Evolutionary conservation across 371 early-diverging fungal species (phyloP).

Genomic region (Apophysomyces elegans): DNA sequence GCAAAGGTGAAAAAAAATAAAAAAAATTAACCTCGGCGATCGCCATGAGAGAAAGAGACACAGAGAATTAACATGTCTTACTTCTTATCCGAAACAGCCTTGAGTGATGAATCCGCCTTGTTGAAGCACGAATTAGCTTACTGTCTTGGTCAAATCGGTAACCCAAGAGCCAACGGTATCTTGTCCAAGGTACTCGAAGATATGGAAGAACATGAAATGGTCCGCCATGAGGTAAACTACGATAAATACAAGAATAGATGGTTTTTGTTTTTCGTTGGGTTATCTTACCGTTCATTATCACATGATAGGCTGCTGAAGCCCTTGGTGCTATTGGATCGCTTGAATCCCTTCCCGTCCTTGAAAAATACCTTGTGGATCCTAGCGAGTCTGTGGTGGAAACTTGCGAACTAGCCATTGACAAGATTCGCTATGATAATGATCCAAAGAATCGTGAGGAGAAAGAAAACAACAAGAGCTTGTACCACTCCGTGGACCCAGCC

Average conservation of each 20-base stretch:
- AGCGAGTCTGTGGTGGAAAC: conserved; percentile 88
- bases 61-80: not conserved
- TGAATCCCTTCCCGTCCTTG: conserved; percentile 69
- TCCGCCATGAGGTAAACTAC: conserved; percentile 90
- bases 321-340: conserved; percentile 91
- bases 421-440: conserved; percentile 77
- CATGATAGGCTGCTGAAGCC: conserved; percentile 91
- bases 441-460: conserved; percentile 48
- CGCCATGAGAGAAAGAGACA: not conserved
- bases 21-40: not conserved
- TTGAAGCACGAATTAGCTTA: conserved; percentile 99
- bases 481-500: conserved; percentile 92
- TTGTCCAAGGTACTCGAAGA: conserved; percentile 75
- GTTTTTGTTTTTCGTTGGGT: not conserved
- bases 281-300: no score
- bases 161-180: conserved; percentile 76
- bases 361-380: conserved; percentile 72
- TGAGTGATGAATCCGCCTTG: conserved; percentile 89
- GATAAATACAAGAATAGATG: not conserved
- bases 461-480: conserved; percentile 55
- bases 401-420: conserved; percentile 92
- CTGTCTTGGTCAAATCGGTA: conserved; percentile 98
- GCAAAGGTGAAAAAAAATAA: conserved; percentile 60
- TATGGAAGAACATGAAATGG: conserved; percentile 90
- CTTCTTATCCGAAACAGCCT: conserved; percentile 52